Evolutionary conservation across 306 rosid species (phyloP), one percentile per base, ranked within the genome.

Genomic region (Rubus parviflorus): DNA sequence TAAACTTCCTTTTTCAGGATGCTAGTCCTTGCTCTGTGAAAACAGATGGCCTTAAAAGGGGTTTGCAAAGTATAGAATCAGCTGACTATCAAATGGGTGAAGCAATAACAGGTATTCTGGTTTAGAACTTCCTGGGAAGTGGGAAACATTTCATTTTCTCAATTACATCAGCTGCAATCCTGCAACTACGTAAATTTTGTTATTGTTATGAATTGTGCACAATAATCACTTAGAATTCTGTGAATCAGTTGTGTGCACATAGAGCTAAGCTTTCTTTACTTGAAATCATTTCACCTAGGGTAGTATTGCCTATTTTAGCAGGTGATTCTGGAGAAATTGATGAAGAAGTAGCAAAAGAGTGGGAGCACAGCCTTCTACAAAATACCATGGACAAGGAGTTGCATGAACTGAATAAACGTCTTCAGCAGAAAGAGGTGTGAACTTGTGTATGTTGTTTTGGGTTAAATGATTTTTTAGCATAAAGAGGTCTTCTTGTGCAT

Each of bases 351-450:
- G 89, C 86, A 43, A 96, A 96, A 85, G 99, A 93, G 71, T 96
- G 96, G 99, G 99, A 96, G 86, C 99, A 96, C 88, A 96, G 92
- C 73, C 96, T 96, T 84, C 85, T 96, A 77, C 98, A 96, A 52
- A 91, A 85, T 85, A 89, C 94, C 67, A 96, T 96, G 99, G 99
- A 93, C 82, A 96, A 90, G 82, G 99, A 96, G 86, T 83, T 96
- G 77, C 82, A 93, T 70, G 99, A 96, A 81, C 87, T 96, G 81
- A 96, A 96, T 79, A 93, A 90, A 84, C 98, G 98, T 75, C 85
- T 96, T 76, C 93, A 96, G 83, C 90, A 93, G 88, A 96, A 96
- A 85, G 99, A 96, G 98, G 99, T 87, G 67, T 75, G 46, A 45
- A 40, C 37, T 13, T 80, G 30, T 40, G 15, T 58, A 7, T 61